Base-by-base conservation (phyloP, 1,284 basidiomycete genomes). In the Amylostereum areolatum region DNA sequence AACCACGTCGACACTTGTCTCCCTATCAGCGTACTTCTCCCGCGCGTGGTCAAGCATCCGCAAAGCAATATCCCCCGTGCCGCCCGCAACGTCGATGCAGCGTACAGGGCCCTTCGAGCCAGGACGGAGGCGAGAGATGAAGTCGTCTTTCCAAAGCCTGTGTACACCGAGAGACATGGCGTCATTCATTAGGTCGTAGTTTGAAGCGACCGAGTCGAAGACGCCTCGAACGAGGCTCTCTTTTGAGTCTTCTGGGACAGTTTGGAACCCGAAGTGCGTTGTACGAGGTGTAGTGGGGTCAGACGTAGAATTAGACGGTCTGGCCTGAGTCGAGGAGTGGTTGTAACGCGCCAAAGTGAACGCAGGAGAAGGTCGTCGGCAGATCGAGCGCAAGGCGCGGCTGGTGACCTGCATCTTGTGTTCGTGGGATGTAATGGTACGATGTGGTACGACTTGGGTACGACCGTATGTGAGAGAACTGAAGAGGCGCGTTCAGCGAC, bases 151-250 rank as follows among this genome's bases (percentile, higher is more conserved):
- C 97, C 97, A 99, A 29, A 99, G 72, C 42, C 97, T 80, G 65
- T 99, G 97, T 28, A 99, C 88, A 32, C 97, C 97, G 52, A 98
- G 71, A 4, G 96, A 99, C 73, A 96, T 92, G 28, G 94, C 92
- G 65, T 99, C 97, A 75, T 99, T 99, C 95, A 99, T 97, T 39
- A 98, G 68, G 69, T 99, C 96, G 69, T 99, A 99, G 48, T 84
- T 92, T 37, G 91, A 90, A 39, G 97, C 94, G 48, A 99, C 96
- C 4, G 92, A 96, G 59, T 92, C 88, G 71, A 99, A 99, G 48
- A 99, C 95, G 54, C 80, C 79, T 58, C 90, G 92, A 51, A 99
- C 96, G 43, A 89, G 72, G 7, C 70, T 66, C 64, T 89, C 85
- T 60, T 90, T 97, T 42, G 78, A 67, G 43, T 87, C 83, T 65